Percentiles rank a stretch among this genome's conserved stretches.
phyloP scores from a whole-genome alignment of 2,329 filamentous ascomycete species.

The Atkinsonella hypoxylon region DNA sequence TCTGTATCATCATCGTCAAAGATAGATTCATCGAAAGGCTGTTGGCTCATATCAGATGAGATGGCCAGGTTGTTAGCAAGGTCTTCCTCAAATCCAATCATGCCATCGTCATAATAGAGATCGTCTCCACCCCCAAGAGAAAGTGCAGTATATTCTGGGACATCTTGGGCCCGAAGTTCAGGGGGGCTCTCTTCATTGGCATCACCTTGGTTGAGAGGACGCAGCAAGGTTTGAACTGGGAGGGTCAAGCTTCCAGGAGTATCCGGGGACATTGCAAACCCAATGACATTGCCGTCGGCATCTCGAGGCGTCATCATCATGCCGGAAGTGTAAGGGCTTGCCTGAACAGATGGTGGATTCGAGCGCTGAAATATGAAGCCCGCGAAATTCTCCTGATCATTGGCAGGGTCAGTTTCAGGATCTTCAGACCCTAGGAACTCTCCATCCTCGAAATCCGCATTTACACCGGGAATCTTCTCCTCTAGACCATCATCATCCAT shows the following conservation, averaged over 20 bases:
- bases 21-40: constrained; percentile 58
- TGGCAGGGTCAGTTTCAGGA: constrained; percentile 32
- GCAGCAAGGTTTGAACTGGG: constrained; percentile 4
- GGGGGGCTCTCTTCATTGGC: constrained; percentile 13
- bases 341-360: constrained; percentile 35
- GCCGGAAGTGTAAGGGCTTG: constrained; percentile 36
- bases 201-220: background rate
- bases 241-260: constrained; percentile 17
- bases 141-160: constrained; percentile 13
- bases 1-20: constrained; percentile 60
- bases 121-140: constrained; percentile 38
- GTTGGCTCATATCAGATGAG: constrained; percentile 33
- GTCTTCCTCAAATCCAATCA: constrained; percentile 34
- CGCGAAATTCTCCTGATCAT: constrained; percentile 49
- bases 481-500: constrained; percentile 55
- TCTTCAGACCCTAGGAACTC: background rate
- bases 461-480: constrained; percentile 51
- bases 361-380: constrained; percentile 47
- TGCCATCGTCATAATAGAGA: constrained; percentile 57
- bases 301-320: constrained; percentile 43
- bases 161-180: constrained; percentile 32
- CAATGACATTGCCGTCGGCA: constrained; percentile 40
- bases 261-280: constrained; percentile 41
- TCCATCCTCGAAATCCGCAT: constrained; percentile 16
- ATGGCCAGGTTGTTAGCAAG: constrained; percentile 34